These are phyloP conservation scores for Botrytis fabae DNA, from an alignment of 2,329 filamentous ascomycete species.

Conservation along the genomic window DNA sequence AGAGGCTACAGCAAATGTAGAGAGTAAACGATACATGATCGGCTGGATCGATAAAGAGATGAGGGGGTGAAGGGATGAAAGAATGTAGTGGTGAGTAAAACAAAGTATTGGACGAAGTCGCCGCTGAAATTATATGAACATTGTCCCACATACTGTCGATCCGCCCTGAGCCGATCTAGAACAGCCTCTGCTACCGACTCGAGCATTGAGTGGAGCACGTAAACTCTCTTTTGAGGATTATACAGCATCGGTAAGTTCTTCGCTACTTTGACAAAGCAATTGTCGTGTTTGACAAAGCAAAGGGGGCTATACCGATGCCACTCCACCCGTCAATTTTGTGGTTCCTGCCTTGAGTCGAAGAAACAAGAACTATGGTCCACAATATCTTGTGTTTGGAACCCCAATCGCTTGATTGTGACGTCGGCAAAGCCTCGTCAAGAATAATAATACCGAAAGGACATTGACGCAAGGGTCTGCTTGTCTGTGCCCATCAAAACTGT, in stretches of 20 bases:
- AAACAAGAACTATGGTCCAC: neutral
- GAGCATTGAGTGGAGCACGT: neutral
- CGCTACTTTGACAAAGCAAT: neutral
- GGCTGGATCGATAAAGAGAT: neutral
- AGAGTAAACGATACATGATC: neutral
- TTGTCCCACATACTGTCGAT: neutral
- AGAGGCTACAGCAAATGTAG: slow-evolving; percentile 8
- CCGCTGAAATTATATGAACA: slow-evolving; percentile 3
- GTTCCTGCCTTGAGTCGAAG: neutral
- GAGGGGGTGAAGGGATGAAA: neutral
- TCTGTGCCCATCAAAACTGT: neutral
- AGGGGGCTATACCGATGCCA: neutral
- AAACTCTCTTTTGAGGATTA: neutral
- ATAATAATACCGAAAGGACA: neutral
- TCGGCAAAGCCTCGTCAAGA: neutral
- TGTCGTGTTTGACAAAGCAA: neutral
- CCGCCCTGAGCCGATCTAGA: neutral
- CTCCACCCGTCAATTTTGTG: neutral
- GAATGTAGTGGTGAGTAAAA: neutral
- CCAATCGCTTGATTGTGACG: neutral
- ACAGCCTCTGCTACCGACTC: no score
- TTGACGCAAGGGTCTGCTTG: neutral
- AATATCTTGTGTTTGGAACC: neutral
- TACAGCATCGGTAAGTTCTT: neutral
- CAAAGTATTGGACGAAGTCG: neutral